A percentile compares a stretch with the other conserved stretches of the same genome.
phyloP scores from a whole-genome alignment of 345 rosid genomes.

The Geranium brycei region DNA sequence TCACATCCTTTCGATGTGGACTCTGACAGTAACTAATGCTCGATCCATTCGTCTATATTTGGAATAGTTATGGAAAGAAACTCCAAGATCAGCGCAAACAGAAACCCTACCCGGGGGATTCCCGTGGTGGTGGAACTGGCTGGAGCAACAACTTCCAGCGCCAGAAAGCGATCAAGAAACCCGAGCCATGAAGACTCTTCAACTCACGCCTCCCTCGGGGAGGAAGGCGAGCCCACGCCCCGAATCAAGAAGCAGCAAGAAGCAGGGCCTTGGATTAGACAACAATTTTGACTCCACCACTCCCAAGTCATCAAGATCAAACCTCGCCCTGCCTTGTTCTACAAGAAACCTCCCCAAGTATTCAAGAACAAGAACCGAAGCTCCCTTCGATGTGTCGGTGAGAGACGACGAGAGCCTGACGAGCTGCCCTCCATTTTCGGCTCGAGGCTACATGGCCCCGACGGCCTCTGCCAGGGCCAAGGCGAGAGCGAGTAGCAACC shows the following conservation, averaged over 20 bases:
- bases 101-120: slow-evolving; percentile 47
- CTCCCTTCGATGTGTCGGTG: slow-evolving; percentile 37
- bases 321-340: slow-evolving; percentile 33
- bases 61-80: slow-evolving; percentile 44
- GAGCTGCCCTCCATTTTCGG: slow-evolving; percentile 88
- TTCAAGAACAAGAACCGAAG: slow-evolving; percentile 45
- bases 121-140: slow-evolving; percentile 99
- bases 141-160: slow-evolving; percentile 48
- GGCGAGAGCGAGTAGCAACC: slow-evolving; percentile 58
- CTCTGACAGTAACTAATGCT: no score
- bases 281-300: slow-evolving; percentile 52
- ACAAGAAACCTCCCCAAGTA: slow-evolving; percentile 27
- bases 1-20: no score
- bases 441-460: slow-evolving; percentile 77
- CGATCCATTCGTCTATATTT: no score
- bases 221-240: slow-evolving; percentile 44
- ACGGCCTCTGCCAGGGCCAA: slow-evolving; percentile 83
- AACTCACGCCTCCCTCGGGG: slow-evolving; percentile 45
- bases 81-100: slow-evolving; percentile 37
- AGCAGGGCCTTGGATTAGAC: slow-evolving; percentile 30
- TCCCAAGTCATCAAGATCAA: slow-evolving; percentile 65
- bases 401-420: slow-evolving; percentile 92
- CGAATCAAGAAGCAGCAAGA: slow-evolving; percentile 31
- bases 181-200: slow-evolving; percentile 29
- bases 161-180: slow-evolving; percentile 27